Conservation (phyloP, 257 asterid genomes). For the Echium plantagineum region DNA sequence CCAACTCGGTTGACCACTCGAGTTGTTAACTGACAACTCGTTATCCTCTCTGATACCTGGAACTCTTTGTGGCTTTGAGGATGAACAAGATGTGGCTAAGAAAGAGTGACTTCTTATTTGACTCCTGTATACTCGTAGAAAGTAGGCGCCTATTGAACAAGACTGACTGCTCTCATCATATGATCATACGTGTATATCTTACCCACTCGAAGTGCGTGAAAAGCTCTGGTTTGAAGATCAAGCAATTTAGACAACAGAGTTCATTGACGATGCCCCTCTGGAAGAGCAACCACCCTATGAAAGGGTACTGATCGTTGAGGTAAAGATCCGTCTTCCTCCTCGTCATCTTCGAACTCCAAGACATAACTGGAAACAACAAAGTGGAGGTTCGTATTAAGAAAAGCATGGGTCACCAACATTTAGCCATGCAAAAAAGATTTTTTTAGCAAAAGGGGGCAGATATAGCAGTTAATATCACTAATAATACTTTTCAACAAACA, state of each 20-base stretch:
- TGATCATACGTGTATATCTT: too few species aligned
- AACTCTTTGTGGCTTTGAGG: background rate
- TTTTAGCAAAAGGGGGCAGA: too few species aligned
- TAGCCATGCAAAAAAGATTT: too few species aligned
- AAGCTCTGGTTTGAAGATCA: background rate
- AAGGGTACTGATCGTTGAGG: constrained; percentile 77
- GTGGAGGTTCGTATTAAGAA: background rate
- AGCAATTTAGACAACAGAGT: constrained; percentile 4
- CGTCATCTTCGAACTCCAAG: constrained; percentile 75
- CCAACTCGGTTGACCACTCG: too few species aligned
- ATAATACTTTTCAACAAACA: background rate
- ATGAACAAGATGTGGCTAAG: background rate
- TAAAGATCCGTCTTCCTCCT: constrained; percentile 87
- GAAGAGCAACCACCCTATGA: constrained; percentile 84
- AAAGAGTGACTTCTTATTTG: background rate
- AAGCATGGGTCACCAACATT: background rate
- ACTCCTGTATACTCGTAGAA: background rate
- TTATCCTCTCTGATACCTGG: too few species aligned
- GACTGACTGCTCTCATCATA: background rate
- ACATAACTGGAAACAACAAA: constrained; percentile 45
- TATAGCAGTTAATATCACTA: too few species aligned
- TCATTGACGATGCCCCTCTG: constrained; percentile 72
- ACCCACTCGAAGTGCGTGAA: background rate
- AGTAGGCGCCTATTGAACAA: background rate
- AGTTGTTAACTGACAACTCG: background rate